A percentile compares a stretch with the other conserved stretches of the same genome.
Conservation (phyloP, 1,139 yeast genomes). For the Magnusiomyces paraingens region DNA sequence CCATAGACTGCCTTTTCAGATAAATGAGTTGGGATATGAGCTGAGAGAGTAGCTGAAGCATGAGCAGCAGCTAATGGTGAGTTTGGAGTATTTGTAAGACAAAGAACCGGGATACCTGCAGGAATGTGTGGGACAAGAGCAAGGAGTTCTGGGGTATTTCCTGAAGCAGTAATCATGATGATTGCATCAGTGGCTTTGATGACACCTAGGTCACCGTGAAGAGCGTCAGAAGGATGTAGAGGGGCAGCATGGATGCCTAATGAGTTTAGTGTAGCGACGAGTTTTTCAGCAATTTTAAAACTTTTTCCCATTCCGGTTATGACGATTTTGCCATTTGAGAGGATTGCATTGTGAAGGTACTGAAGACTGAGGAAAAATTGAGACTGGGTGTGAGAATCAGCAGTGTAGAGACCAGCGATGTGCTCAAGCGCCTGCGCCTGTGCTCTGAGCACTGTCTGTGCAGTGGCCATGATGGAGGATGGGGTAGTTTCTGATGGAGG, state of each 20-base stretch:
- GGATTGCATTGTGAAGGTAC: constrained; percentile 45
- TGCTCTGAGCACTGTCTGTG: constrained; percentile 37
- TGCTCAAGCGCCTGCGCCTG: constrained; percentile 43
- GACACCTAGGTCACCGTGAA: constrained; percentile 85
- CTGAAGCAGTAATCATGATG: constrained; percentile 70
- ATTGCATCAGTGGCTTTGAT: constrained; percentile 57
- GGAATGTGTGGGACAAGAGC: constrained; percentile 56
- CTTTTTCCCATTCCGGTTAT: constrained; percentile 83
- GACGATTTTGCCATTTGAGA: constrained; percentile 59
- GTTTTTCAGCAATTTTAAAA: constrained; percentile 66
- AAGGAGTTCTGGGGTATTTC: constrained; percentile 73
- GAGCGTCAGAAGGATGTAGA: constrained; percentile 80
- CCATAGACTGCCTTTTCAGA: constrained; percentile 69
- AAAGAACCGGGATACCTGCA: constrained; percentile 45
- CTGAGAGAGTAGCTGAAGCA: constrained; percentile 48
- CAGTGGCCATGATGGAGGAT: constrained; percentile 25
- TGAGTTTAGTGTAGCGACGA: constrained; percentile 78
- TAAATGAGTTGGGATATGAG: constrained; percentile 52
- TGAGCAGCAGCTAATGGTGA: constrained; percentile 40
- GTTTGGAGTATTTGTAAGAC: constrained; percentile 53
- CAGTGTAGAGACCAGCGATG: constrained; percentile 38
- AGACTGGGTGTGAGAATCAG: constrained; percentile 42
- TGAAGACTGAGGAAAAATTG: constrained; percentile 47
- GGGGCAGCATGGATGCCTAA: constrained; percentile 61
- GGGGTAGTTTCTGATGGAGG: constrained; percentile 29